Evolutionary conservation across 345 rosid species (phyloP), one percentile per base, ranked within the genome.

Genomic region (Linum lewisii): DNA sequence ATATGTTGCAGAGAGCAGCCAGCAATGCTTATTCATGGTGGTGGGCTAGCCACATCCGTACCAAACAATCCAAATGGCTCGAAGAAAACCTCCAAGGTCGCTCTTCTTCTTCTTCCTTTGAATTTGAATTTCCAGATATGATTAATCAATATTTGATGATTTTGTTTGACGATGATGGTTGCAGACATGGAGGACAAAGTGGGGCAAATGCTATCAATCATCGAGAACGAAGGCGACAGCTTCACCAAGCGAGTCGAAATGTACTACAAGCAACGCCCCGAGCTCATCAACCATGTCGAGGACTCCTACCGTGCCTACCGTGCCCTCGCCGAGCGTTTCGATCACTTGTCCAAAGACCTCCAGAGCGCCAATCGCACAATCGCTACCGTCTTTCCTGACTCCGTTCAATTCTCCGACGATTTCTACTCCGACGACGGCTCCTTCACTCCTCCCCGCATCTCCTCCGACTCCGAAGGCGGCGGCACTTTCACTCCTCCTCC

Each of bases 41-140:
- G 95, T 87, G 95, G 95, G 92, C 92, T 3, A 87, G 92, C 77
- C 92, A 87, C 69, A 80, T 87, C 50, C 73, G 95, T 45, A 87
- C 95, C 23, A 87, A 87, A 70, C 92, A 87, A 54, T 87, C 95
- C 4, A 85, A 87, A 79, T 84, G 95, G 95, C 83, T 87, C 11
- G 89, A 87, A 68, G 81, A 80, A 60, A 87, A 81, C 75, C 83
- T 87, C 59, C 82, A 78, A 7, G 95, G 95, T 83, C 4, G 34
- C 5, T 4, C 11, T 18, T 21, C 18, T 32, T 7, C 24, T 1
- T 24, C 19, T 6, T 8, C n/a, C 10, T 24, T 16, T 58, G 18
- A 10, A 5, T 23, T 55, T 10, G 19, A n/a, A 51, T 29, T 29
- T 29, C 7, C 7, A 29, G 34, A 29, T n/a, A n/a, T n/a, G 4